Percentiles rank a stretch among this genome's conserved stretches.
Evolutionary conservation across 805 yeast genomes (phyloP).

Genomic region (Phaffomyces thermotolerans): DNA sequence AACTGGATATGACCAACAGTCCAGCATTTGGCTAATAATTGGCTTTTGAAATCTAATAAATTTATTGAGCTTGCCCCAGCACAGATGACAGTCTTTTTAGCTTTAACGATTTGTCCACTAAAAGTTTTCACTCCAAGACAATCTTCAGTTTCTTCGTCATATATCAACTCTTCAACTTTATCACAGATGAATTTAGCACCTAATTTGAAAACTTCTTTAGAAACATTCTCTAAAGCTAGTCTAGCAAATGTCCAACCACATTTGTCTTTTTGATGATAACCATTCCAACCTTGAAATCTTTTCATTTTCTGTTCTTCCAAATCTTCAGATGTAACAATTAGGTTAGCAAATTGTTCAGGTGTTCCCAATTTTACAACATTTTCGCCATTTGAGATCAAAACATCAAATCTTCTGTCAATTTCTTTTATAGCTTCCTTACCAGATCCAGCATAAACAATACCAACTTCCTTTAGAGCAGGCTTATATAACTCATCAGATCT

Average conservation of each 20-base stretch:
- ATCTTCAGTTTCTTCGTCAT: conserved; percentile 20
- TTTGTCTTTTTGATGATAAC: conserved; percentile 24
- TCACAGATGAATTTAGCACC: conserved; percentile 27
- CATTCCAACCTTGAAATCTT: conserved; percentile 25
- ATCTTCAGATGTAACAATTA: conserved; percentile 2
- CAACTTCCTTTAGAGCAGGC: conserved; percentile 27
- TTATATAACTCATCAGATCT: conserved; percentile 25
- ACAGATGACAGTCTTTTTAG: conserved; percentile 26
- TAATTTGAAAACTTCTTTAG: conserved; percentile 21
- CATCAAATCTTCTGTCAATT: conserved; percentile 4
- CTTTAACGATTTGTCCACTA: conserved; percentile 22
- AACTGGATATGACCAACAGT: conserved; percentile 35
- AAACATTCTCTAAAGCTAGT: conserved; percentile 24
- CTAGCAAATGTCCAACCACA: conserved; percentile 34
- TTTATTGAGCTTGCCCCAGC: conserved; percentile 35
- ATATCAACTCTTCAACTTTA: conserved; percentile 10
- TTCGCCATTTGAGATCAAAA: conserved; percentile 3
- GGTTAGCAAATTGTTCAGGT: conserved; percentile 3
- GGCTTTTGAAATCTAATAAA: conserved; percentile 29
- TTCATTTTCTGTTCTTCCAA: background rate
- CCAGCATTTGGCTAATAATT: conserved; percentile 34
- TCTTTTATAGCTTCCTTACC: conserved; percentile 3
- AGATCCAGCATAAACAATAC: conserved; percentile 25
- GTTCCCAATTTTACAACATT: conserved; percentile 7
- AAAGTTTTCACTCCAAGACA: conserved; percentile 24